Base-by-base conservation (phyloP, 345 rosid species). In the Dipteronia sinensis region DNA sequence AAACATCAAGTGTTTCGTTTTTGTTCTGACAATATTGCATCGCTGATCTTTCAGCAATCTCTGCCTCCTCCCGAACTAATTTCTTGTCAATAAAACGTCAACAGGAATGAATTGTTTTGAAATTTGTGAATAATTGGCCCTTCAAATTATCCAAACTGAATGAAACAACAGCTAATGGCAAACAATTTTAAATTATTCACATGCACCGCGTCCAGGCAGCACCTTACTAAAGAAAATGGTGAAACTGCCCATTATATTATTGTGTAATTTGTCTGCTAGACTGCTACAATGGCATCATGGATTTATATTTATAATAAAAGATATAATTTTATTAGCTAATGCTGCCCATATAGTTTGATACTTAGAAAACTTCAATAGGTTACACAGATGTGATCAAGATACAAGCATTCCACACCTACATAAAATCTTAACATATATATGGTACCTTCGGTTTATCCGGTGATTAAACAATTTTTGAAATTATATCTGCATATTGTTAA, bases 361-460 rank as follows among this genome's bases (percentile, higher is more conserved):
- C 10, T 13, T n/a, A 38, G 16, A 71, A 27, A 47, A 74, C 44
- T 8, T 63, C 13, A 16, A 25, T 65, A 63, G 69, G 7, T 23
- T 4, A 42, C 6, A 6, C 20, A 20, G 64, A 19, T 23, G 12
- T 40, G 11, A n/a, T 47, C 66, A 49, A 5, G 22, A 51, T 65
- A 65, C 1, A 75, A n/a, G 49, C 23, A 65, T 19, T 69, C 22
- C 27, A 34, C 10, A 63, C 17, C 4, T 12, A 17, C 10, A 46
- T 63, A 25, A 74, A 51, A 53, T 22, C 70, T 49, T 12, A 72
- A 29, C 31, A 47, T 38, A 72, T 34, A 73, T 55, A 67, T 44
- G 25, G 29, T 64, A 94, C 99, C 99, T 90, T 97, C 82, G 92
- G 82, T 78, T 96, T 96, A 79, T 92, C 97, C 17, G 99, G 98